These are phyloP conservation scores for Pisolithus thermaeus DNA, from an alignment of 1,284 basidiomycete species.

Conservation along the genomic window DNA sequence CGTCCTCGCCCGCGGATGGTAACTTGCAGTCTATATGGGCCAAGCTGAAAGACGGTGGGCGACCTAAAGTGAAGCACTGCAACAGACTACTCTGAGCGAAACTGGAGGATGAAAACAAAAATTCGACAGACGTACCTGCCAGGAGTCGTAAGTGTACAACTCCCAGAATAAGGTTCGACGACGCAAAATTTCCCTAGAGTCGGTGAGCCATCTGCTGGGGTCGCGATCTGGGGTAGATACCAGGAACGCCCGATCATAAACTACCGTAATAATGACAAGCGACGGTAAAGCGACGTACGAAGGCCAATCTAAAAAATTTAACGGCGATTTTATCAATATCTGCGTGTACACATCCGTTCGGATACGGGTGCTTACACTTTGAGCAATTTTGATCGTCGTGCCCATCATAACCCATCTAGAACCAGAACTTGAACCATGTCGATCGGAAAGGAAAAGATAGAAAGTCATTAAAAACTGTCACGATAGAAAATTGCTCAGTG, in stretches of 20 bases:
- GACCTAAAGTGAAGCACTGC: constrained; percentile 67
- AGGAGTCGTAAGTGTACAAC: constrained; percentile 67
- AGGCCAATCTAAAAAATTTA: constrained; percentile 54
- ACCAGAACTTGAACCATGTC: constrained; percentile 65
- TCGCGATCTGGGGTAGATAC: constrained; percentile 51
- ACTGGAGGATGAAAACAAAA: neutral
- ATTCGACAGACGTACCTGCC: constrained; percentile 42
- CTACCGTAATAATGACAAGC: constrained; percentile 12
- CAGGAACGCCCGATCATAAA: neutral
- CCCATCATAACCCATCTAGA: constrained; percentile 77
- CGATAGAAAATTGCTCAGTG: constrained; percentile 9
- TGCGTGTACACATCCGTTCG: neutral
- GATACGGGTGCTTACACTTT: constrained; percentile 53
- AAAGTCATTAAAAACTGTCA: constrained; percentile 69
- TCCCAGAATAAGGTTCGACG: constrained; percentile 73
- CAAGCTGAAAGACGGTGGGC: constrained; percentile 65
- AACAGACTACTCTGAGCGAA: neutral
- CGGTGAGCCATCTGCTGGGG: constrained; percentile 60
- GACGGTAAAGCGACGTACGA: constrained; percentile 43
- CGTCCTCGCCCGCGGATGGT: constrained; percentile 50
- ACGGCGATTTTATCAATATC: constrained; percentile 8
- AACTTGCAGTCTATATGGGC: constrained; percentile 72
- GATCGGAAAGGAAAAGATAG: constrained; percentile 69
- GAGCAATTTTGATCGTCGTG: constrained; percentile 68
- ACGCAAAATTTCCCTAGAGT: constrained; percentile 52